These are phyloP conservation scores for Escovopsis sp. DNA, from an alignment of 2,329 filamentous ascomycete species.

Conservation along the genomic window DNA sequence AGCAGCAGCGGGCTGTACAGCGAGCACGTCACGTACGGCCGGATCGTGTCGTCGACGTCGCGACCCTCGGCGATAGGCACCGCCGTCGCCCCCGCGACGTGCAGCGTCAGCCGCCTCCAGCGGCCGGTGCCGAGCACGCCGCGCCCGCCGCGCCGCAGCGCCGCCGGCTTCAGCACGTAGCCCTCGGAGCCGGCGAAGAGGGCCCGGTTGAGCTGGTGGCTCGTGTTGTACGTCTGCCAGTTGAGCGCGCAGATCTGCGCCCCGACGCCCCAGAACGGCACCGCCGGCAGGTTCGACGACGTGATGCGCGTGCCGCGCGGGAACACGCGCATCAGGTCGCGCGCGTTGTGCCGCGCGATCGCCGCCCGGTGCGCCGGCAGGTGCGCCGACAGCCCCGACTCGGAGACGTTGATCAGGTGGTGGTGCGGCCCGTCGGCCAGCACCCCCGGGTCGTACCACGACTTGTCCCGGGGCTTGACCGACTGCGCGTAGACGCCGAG, in stretches of 20 bases:
- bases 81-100: constrained; percentile 47
- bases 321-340: constrained; percentile 55
- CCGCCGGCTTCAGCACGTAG: constrained; percentile 49
- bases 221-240: constrained; percentile 52
- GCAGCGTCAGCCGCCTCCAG: constrained; percentile 38
- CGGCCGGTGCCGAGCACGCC: constrained; percentile 32
- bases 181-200: constrained; percentile 51
- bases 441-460: constrained; percentile 41
- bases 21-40: constrained; percentile 51
- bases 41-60: constrained; percentile 36
- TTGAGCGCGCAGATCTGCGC: constrained; percentile 58
- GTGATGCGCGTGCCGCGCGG: constrained; percentile 56
- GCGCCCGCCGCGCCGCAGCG: constrained; percentile 39
- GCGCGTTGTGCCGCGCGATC: constrained; percentile 46
- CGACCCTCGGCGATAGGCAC: constrained; percentile 38
- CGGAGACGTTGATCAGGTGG: constrained; percentile 56
- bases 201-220: constrained; percentile 54
- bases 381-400: constrained; percentile 39
- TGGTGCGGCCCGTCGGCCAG: constrained; percentile 45
- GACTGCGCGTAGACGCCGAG: constrained; percentile 57
- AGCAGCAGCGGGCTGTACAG: constrained; percentile 37
- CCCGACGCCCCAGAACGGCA: constrained; percentile 51
- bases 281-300: constrained; percentile 47
- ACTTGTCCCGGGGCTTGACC: constrained; percentile 50
- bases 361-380: constrained; percentile 29